Evolutionary conservation across 345 rosid genomes (phyloP), one percentile per base, ranked within the genome.

Genomic region (Citrus australasica): DNA sequence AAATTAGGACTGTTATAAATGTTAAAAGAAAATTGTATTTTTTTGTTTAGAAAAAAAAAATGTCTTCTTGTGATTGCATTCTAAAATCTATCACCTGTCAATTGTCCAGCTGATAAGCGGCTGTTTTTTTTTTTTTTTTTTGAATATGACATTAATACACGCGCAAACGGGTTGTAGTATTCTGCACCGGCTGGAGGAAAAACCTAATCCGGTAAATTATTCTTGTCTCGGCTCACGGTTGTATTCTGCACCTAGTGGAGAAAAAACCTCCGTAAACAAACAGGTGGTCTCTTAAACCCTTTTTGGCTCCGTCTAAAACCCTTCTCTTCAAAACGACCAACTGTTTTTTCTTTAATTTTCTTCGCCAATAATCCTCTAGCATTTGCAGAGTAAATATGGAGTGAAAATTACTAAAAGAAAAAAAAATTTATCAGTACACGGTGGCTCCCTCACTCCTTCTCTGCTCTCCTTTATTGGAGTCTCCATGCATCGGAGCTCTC

Each of bases 401-500:
- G 4, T 75, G 58, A 46, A 37, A 37, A 37, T 37, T 37, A 37
- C 4, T 37, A 37, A 5, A 33, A 33, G 6, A 33, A 35, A 35
- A 35, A 5, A 30, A 75, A 4, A 51, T 6, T 0, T 16, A 63
- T 42, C 62, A 13, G 11, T 35, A 35, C 16, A 37, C 30, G 17
- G 21, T 37, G 27, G 28, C 62, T 24, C n/a, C 4, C 16, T 22
- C 61, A 5, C 14, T 56, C 60, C 4, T 22, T 46, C 30, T 27
- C 32, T 32, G 46, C 32, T 33, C 42, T 73, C 32, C 30, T 38
- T 2, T 10, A 9, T 27, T 42, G 48, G 46, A 48, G 71, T 65
- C 51, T 65, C 61, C 35, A 75, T 75, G 78, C 51, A 3, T 75
- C 78, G 60, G 6, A 22, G 71, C 55, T 63, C 32, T 32, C 48